Conservation (phyloP, 2,329 filamentous ascomycete species). For the Aspergillus calidoustus region DNA sequence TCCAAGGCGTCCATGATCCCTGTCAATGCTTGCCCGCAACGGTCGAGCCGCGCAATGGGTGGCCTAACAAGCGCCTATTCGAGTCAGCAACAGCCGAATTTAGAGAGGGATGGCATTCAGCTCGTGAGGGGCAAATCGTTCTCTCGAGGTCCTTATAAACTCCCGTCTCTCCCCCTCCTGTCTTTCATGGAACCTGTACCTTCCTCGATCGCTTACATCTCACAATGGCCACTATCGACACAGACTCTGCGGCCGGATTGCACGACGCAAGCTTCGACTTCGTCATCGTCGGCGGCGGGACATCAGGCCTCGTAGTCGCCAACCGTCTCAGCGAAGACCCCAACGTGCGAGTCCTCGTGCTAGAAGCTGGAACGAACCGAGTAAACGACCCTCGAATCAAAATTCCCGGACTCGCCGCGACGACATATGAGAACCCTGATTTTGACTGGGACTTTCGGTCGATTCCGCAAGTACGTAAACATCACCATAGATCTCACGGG, state of each 20-base stretch:
- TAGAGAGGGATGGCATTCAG: no score
- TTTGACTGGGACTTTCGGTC: slow-evolving; percentile 34
- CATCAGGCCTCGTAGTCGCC: slow-evolving; percentile 38
- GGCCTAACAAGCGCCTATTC: no score
- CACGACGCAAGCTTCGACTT: slow-evolving; percentile 14
- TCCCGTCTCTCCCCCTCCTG: no score
- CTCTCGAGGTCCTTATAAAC: no score
- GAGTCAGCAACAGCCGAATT: no score
- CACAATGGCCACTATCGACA: background rate
- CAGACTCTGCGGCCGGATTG: background rate
- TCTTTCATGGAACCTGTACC: no score
- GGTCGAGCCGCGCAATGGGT: no score
- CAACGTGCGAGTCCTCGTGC: slow-evolving; percentile 30
- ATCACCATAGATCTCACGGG: no score
- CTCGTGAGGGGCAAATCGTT: no score
- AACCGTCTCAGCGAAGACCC: slow-evolving; percentile 35
- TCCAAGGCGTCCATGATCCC: no score
- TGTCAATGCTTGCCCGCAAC: no score
- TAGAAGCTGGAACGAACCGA: slow-evolving; percentile 35
- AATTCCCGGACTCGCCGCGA: slow-evolving; percentile 26
- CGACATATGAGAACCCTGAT: slow-evolving; percentile 27
- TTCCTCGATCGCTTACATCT: no score
- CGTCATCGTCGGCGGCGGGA: slow-evolving; percentile 35
- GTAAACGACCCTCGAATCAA: slow-evolving; percentile 29
- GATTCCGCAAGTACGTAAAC: slow-evolving; percentile 22